phyloP scores from a whole-genome alignment of 805 yeast species.

The Teunomyces kruisii region DNA sequence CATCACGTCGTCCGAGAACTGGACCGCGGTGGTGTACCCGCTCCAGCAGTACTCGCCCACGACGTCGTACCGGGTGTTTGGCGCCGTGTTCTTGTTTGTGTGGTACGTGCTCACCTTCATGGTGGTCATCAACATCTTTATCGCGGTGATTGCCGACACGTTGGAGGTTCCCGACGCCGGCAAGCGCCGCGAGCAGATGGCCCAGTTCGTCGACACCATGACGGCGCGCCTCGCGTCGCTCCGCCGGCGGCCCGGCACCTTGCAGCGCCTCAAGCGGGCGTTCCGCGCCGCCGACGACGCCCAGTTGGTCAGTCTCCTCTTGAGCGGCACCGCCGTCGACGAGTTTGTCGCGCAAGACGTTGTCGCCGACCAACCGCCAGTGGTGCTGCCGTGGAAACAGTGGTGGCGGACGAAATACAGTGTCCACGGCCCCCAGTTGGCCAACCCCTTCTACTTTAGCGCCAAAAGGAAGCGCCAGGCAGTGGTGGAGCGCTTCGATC shows the following conservation, averaged over 20 bases:
- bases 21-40: slow-evolving; percentile 75
- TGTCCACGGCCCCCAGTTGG: no score
- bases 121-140: slow-evolving; percentile 80
- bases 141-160: slow-evolving; percentile 86
- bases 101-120: slow-evolving; percentile 86
- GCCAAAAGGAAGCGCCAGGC: no score
- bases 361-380: no score
- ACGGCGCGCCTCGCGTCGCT: no score
- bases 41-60: slow-evolving; percentile 50
- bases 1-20: slow-evolving; percentile 79
- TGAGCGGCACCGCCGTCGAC: slow-evolving; percentile 63
- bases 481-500: no score
- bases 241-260: no score
- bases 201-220: no score
- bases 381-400: no score
- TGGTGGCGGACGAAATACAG: no score
- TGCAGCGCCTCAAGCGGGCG: no score
- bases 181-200: slow-evolving; percentile 48
- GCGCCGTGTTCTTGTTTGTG: slow-evolving; percentile 59
- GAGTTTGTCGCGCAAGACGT: slow-evolving; percentile 32
- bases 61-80: slow-evolving; percentile 51
- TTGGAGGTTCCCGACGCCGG: slow-evolving; percentile 63
- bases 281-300: no score
- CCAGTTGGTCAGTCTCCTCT: slow-evolving; percentile 28
- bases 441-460: no score